Evolutionary conservation across 2,329 filamentous ascomycete genomes (phyloP), one percentile per base, ranked within the genome.

Genomic region (Alternaria ventricosa): DNA sequence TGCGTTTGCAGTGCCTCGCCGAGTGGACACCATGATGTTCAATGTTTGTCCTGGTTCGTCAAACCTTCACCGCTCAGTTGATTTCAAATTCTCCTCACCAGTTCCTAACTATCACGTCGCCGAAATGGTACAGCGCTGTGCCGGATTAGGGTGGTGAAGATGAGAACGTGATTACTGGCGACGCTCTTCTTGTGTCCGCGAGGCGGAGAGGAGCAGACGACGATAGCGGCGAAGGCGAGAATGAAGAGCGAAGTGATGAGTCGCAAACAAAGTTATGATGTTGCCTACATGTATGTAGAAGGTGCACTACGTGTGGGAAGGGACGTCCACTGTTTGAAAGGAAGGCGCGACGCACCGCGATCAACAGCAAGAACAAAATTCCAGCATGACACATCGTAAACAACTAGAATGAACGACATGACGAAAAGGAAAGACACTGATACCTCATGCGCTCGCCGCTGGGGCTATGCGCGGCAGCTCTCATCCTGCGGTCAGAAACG

Each of bases 401-500:
- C 5, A 28, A 5, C 0, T 15, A 18, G 0, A 7, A 57, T 41
- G 0, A 18, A 56, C 2, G 7, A 43, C 11, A 5, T 6, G 18
- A 11, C 6, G 5, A 5, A 13, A n/a, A n/a, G 2, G 9, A 47
- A 15, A 25, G 12, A 20, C 13, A 2, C 0, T 6, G 10, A 36
- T 4, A 22, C 5, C 28, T 11, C 22, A 30, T 20, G 12, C 20
- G n/a, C 22, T 56, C 15, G 4, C 9, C 15, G 5, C 25, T 5
- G 13, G 5, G n/a, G 20, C 8, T 6, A 5, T 13, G 30, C 9
- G 13, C 5, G 49, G n/a, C 12, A 11, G 10, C 27, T 41, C 12
- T 60, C 22, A 65, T 23, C 8, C 41, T 9, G 51, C 33, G 20
- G 30, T 56, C 58, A 82, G 66, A 60, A 82, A 82, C 15, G 75